Percentiles rank a stretch among this genome's conserved stretches.
phyloP scores from a whole-genome alignment of 129 eudicot species.

The Lonicera japonica region DNA sequence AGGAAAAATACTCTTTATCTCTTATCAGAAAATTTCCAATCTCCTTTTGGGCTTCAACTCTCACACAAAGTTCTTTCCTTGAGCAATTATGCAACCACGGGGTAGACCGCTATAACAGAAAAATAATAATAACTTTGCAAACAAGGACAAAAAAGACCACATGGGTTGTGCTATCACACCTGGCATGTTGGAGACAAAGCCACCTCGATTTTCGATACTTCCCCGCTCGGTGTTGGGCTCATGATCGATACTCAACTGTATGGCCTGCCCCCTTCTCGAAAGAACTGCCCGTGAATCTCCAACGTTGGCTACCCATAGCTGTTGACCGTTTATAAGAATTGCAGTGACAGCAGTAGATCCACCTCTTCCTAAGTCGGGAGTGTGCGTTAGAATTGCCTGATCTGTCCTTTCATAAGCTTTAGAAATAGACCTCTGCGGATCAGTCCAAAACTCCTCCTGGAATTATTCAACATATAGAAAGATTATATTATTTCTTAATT shows the following conservation, averaged over 20 bases:
- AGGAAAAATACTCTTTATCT: too few relatives aligned
- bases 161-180: conserved; percentile 28
- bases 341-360: conserved; percentile 92
- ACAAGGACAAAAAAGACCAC: background rate
- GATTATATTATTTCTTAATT: background rate
- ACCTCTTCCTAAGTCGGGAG: conserved; percentile 71
- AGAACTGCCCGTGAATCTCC: conserved; percentile 92
- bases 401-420: conserved; percentile 86
- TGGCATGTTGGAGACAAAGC: conserved; percentile 89
- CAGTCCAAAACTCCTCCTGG: conserved; percentile 69
- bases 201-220: conserved; percentile 70
- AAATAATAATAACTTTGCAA: background rate
- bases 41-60: too few relatives aligned
- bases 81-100: too few relatives aligned
- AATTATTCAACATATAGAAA: conserved; percentile 1
- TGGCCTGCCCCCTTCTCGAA: conserved; percentile 56
- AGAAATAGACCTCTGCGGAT: conserved; percentile 51
- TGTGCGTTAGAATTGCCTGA: conserved; percentile 72
- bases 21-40: too few relatives aligned
- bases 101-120: background rate
- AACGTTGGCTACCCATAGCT: conserved; percentile 77
- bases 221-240: conserved; percentile 80
- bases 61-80: too few relatives aligned
- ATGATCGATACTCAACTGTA: conserved; percentile 79
- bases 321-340: conserved; percentile 48